Percentiles rank a stretch among this genome's conserved stretches.
Evolutionary conservation across 73 alveolate species (phyloP).

Genomic region (Paramecium pentaurelia): DNA sequence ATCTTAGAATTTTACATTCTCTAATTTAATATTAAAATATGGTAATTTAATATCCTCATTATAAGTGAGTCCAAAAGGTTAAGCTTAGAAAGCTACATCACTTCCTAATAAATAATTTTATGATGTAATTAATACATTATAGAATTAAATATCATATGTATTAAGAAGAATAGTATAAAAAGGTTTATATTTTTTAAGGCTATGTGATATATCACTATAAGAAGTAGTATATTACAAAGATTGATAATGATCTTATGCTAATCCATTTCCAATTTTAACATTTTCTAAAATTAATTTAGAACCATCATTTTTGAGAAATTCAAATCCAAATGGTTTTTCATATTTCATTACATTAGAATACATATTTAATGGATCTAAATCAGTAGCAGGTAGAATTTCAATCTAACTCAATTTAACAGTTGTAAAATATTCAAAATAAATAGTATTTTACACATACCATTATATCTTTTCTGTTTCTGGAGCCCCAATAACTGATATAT

Average conservation of each 20-base stretch:
- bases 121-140: background rate
- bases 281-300: background rate
- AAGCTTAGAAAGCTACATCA: background rate
- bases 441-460: background rate
- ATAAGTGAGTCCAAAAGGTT: background rate
- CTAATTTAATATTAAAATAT: background rate
- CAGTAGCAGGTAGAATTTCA: background rate
- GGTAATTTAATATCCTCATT: background rate
- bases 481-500: background rate
- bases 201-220: background rate
- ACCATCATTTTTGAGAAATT: conserved; percentile 1
- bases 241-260: background rate
- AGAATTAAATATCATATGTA: background rate
- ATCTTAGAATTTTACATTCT: background rate
- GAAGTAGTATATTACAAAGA: background rate
- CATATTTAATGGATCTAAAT: background rate
- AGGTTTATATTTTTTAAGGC: background rate
- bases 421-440: conserved; percentile 26
- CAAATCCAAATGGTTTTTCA: background rate
- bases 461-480: background rate
- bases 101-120: background rate
- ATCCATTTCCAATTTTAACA: background rate
- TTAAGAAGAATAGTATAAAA: background rate
- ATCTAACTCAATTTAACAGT: background rate
- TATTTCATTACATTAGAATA: background rate